Evolutionary conservation across 2,329 filamentous ascomycete species (phyloP).

Genomic region (Torrubiellomyces zombiae): DNA sequence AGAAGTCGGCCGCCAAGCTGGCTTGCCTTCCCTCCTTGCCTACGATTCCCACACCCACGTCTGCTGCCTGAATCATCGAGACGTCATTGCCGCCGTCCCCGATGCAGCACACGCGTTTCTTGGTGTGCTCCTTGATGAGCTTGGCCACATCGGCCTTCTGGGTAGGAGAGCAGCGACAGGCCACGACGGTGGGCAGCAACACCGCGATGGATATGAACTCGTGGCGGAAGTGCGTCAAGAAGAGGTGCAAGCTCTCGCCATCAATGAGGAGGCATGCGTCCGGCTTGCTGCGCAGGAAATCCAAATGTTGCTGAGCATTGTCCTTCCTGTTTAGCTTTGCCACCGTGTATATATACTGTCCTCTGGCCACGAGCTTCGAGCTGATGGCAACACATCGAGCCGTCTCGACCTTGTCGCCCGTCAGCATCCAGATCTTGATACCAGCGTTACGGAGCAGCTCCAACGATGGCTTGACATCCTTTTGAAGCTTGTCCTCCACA

Average conservation of each 20-base stretch:
- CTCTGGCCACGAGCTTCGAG: constrained; percentile 81
- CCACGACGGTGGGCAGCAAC: constrained; percentile 76
- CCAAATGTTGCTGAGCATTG: constrained; percentile 71
- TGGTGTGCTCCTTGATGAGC: constrained; percentile 79
- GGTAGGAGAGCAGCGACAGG: constrained; percentile 89
- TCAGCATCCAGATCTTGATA: constrained; percentile 99
- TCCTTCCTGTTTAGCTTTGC: constrained; percentile 71
- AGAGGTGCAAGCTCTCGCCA: constrained; percentile 72
- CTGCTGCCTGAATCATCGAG: constrained; percentile 96
- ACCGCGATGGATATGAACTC: constrained; percentile 85
- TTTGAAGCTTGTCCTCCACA: constrained; percentile 92
- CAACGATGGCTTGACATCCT: constrained; percentile 85
- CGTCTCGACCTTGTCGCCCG: constrained; percentile 95
- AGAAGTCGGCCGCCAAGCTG: constrained; percentile 88
- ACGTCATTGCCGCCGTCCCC: constrained; percentile 97
- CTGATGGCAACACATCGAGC: constrained; percentile 91
- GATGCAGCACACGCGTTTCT: constrained; percentile 93
- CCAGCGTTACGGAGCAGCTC: constrained; percentile 92
- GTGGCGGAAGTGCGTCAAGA: constrained; percentile 65
- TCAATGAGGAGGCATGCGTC: constrained; percentile 85
- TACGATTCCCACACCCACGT: constrained; percentile 94
- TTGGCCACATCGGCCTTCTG: constrained; percentile 91
- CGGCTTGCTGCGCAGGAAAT: constrained; percentile 75
- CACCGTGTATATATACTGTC: constrained; percentile 92
- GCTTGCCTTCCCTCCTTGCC: constrained; percentile 95